Evolutionary conservation across 1,284 basidiomycete genomes (phyloP).

Genomic region (Polyporus tsugae): DNA sequence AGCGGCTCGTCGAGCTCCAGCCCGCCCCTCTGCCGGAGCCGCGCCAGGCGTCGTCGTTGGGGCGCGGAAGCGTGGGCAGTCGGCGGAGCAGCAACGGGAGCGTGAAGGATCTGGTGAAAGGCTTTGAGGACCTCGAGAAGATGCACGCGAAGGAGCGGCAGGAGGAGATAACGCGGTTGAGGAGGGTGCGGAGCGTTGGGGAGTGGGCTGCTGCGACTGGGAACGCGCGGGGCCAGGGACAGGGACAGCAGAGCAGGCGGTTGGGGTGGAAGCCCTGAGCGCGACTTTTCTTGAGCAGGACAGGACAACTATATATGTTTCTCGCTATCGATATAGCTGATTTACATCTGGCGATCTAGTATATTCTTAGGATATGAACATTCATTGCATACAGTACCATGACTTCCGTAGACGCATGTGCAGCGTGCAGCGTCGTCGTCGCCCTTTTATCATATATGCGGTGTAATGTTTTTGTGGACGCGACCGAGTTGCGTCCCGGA

Average conservation of each 20-base stretch:
- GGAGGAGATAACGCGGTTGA: constrained; percentile 34
- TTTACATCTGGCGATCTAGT: neutral
- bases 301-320: neutral
- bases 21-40: constrained; percentile 50
- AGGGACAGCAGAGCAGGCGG: constrained; percentile 18
- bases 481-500: constrained; percentile 17
- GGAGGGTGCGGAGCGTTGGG: constrained; percentile 37
- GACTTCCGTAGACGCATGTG: neutral
- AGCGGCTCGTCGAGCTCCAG: constrained; percentile 63
- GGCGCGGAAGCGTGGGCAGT: constrained; percentile 38
- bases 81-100: constrained; percentile 68
- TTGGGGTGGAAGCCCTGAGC: constrained; percentile 37
- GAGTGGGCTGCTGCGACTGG: constrained; percentile 35
- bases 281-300: neutral
- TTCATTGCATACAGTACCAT: constrained; percentile 7
- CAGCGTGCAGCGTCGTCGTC: neutral
- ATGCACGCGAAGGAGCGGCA: constrained; percentile 35
- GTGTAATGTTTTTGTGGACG: constrained; percentile 17
- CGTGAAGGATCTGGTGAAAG: constrained; percentile 72
- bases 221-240: constrained; percentile 14
- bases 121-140: constrained; percentile 63
- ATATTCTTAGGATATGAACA: neutral
- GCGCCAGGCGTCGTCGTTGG: constrained; percentile 35
- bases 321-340: neutral
- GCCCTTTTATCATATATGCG: constrained; percentile 6